phyloP scores from a whole-genome alignment of 1,284 basidiomycete genomes.

The Cryptococcus jaspeensis region DNA sequence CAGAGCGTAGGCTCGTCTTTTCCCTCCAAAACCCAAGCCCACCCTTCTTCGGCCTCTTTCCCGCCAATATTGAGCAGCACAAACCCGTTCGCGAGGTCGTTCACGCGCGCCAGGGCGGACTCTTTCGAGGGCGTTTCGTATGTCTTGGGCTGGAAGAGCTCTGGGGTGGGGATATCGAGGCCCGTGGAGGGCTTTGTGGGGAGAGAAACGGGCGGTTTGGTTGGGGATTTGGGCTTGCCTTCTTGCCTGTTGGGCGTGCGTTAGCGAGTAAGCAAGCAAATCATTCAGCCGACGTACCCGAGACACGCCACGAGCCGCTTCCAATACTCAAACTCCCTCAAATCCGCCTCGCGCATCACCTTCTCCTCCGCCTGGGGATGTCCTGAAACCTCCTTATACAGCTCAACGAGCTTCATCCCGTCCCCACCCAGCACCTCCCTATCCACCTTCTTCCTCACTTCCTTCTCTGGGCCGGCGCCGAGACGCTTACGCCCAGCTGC shows the following conservation, averaged over 20 bases:
- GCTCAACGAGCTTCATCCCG: constrained; percentile 37
- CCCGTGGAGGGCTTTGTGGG: no score
- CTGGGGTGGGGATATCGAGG: constrained; percentile 4
- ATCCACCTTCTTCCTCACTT: constrained; percentile 61
- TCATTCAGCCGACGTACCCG: not conserved
- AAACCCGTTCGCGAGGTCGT: constrained; percentile 48
- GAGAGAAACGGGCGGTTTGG: no score
- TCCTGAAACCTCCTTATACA: constrained; percentile 36
- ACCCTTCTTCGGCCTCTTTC: constrained; percentile 40
- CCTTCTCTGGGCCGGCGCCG: constrained; percentile 63
- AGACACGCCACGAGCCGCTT: constrained; percentile 28
- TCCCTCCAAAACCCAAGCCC: constrained; percentile 67
- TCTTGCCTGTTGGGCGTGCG: not conserved
- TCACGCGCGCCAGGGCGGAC: constrained; percentile 45
- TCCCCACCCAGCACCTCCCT: constrained; percentile 48
- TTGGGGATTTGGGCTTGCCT: not conserved
- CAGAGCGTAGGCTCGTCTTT: constrained; percentile 68
- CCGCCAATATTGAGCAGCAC: constrained; percentile 39
- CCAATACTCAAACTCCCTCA: constrained; percentile 46
- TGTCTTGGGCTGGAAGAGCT: constrained; percentile 44
- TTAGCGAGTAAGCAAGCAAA: not conserved
- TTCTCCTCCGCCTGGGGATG: constrained; percentile 40
- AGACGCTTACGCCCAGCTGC: constrained; percentile 73
- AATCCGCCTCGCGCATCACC: constrained; percentile 40
- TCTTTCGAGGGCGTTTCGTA: constrained; percentile 53